Evolutionary conservation across 2,329 filamentous ascomycete species (phyloP), one percentile per base, ranked within the genome.

Genomic region (Verruconis gallopava): DNA sequence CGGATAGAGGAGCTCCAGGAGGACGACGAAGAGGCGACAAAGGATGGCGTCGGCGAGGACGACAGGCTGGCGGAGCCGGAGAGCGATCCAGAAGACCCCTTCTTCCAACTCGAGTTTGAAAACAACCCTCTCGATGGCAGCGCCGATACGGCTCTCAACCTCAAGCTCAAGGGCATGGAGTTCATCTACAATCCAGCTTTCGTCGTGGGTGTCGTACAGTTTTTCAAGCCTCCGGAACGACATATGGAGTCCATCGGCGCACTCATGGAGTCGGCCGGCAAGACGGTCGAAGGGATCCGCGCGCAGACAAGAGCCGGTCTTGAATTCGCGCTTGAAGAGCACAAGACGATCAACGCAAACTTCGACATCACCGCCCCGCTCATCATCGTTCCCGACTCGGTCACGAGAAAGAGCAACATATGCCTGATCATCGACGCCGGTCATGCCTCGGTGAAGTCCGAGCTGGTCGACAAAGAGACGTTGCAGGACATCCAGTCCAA

Each of bases 201-300:
- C 50, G 72, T 96, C 0, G 78, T 94, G 4, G 88, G 91, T 38
- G 77, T 96, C 30, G 85, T 81, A 41, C 85, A 86, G 51, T 99
- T 98, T 66, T 98, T 99, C 68, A 81, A 89, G 48, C 91, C 91
- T 1, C 93, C 91, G 0, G 88, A 95, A 58, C 75, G 88, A 39
- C 93, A 98, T 57, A 95, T 98, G 88, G 91, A 98, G 56, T 98
- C 91, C 6, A 95, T 99, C 51, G 82, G 79, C 11, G 93, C 91
- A 2, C 71, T 99, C 43, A 85, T 99, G 78, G 93, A 98, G 60
- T 85, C 81, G 37, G 91, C 91, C 4, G 88, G 91, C 18, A 89
- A 89, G 2, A 98, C 91, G 0, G 89, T 98, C 0, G 89, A 98
- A 61, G 89, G 88, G 5, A 70, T 98, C 45, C 76, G 93, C 22